phyloP scores from a whole-genome alignment of 345 rosid genomes.

The Jatropha curcas region DNA sequence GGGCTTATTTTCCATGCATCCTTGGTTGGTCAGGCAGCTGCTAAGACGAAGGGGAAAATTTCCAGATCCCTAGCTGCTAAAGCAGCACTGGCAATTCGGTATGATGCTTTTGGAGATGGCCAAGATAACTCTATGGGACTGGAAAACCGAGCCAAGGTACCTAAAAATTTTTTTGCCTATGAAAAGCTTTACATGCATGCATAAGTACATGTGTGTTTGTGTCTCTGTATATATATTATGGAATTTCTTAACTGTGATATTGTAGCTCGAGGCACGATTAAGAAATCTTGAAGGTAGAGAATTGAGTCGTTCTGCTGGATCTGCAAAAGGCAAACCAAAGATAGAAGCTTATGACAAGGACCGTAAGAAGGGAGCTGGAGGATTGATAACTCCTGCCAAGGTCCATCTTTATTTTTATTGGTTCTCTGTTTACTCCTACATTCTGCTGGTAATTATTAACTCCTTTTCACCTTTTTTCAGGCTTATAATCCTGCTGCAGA shows the following conservation, averaged over 20 bases:
- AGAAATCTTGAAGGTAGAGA: conserved; percentile 82
- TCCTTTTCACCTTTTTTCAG: conserved; percentile 36
- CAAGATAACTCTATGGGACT: conserved; percentile 79
- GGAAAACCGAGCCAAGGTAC: conserved; percentile 77
- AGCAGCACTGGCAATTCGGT: conserved; percentile 73
- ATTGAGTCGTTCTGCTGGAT: conserved; percentile 72
- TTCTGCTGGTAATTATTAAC: neutral
- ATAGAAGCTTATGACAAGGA: conserved; percentile 85
- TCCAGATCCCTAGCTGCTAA: conserved; percentile 89
- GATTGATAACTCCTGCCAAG: conserved; percentile 80
- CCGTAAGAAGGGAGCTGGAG: conserved; percentile 68
- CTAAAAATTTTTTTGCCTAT: neutral
- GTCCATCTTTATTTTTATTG: conserved; percentile 26
- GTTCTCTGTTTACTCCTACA: neutral
- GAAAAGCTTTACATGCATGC: neutral
- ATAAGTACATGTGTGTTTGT: too few species aligned
- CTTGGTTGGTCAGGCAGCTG: conserved; percentile 83
- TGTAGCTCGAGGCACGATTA: conserved; percentile 81
- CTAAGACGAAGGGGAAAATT: conserved; percentile 81
- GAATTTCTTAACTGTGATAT: neutral
- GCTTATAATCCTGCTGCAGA: conserved; percentile 78
- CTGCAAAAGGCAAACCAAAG: conserved; percentile 90
- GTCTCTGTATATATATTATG: too few species aligned
- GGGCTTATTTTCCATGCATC: conserved; percentile 94
- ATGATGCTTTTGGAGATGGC: conserved; percentile 85